These are phyloP conservation scores for Ustilago crameri DNA, from an alignment of 1,284 basidiomycete genomes.

Conservation along the genomic window DNA sequence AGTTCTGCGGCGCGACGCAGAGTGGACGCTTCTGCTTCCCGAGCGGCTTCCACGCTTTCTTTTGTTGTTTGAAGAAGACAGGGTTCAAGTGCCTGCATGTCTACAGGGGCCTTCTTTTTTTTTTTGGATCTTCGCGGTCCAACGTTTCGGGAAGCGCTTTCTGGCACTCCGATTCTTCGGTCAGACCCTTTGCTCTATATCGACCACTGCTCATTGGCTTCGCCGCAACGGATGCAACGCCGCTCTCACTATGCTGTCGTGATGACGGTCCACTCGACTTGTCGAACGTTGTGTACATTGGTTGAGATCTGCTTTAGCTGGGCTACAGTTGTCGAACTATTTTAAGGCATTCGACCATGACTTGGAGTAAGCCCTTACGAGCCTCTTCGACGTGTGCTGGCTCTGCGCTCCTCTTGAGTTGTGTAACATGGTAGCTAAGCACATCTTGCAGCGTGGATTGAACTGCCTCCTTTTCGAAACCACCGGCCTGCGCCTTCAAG, in stretches of 20 bases:
- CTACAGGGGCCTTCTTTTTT: neutral
- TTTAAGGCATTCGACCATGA: constrained; percentile 34
- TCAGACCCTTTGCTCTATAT: too few species aligned
- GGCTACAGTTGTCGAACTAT: constrained; percentile 6
- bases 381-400: constrained; percentile 29
- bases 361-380: constrained; percentile 27
- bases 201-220: too few species aligned
- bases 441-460: constrained; percentile 16
- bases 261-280: too few species aligned
- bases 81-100: constrained; percentile 2
- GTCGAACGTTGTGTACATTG: too few species aligned
- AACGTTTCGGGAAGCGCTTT: too few species aligned
- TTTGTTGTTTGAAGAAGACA: neutral
- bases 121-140: neutral
- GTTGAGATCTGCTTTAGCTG: too few species aligned
- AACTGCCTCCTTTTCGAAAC: constrained; percentile 10
- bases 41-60: neutral
- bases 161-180: too few species aligned
- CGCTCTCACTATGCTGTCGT: too few species aligned
- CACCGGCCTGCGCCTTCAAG: neutral
- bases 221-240: too few species aligned
- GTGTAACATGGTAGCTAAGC: constrained; percentile 19
- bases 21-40: neutral
- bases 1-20: neutral
- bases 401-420: constrained; percentile 6